These are phyloP conservation scores for Didymella pomorum DNA, from an alignment of 2,329 filamentous ascomycete species.

Conservation along the genomic window DNA sequence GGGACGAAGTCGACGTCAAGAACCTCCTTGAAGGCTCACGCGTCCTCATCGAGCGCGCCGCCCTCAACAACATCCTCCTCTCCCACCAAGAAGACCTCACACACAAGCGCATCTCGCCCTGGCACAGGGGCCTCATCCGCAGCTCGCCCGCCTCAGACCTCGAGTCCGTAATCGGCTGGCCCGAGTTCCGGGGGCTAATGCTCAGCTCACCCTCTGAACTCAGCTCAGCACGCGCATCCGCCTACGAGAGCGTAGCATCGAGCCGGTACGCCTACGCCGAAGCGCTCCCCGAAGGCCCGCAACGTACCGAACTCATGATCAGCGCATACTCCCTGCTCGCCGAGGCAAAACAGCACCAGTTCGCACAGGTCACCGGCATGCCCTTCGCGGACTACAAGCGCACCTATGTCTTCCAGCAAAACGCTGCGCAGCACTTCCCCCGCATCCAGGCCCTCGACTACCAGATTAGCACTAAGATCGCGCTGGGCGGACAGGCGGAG, in stretches of 20 bases:
- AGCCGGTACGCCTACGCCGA: constrained; percentile 35
- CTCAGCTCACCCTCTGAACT: constrained; percentile 30
- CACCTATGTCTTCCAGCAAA: neutral
- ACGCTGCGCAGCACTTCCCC: constrained; percentile 19
- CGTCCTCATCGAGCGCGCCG: constrained; percentile 84
- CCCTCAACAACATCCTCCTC: constrained; percentile 75
- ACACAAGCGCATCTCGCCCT: constrained; percentile 32
- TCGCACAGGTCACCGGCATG: constrained; percentile 31
- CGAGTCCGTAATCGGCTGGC: constrained; percentile 38
- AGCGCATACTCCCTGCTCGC: constrained; percentile 42
- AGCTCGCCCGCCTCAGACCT: constrained; percentile 32
- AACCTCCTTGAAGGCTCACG: constrained; percentile 85
- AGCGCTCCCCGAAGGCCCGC: constrained; percentile 27
- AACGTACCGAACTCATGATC: constrained; percentile 31
- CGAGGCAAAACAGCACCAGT: constrained; percentile 40
- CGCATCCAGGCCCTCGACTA: constrained; percentile 31
- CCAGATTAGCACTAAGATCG: constrained; percentile 30
- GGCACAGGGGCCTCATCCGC: constrained; percentile 32
- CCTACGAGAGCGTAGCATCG: constrained; percentile 38
- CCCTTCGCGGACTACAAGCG: constrained; percentile 27
- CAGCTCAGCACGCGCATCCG: constrained; percentile 32
- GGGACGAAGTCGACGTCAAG: constrained; percentile 92
- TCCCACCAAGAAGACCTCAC: constrained; percentile 42
- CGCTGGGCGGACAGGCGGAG: constrained; percentile 21
- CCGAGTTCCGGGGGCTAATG: constrained; percentile 38